These are phyloP conservation scores for Scortechinia acanthostroma DNA, from an alignment of 2,329 filamentous ascomycete genomes.

Conservation along the genomic window DNA sequence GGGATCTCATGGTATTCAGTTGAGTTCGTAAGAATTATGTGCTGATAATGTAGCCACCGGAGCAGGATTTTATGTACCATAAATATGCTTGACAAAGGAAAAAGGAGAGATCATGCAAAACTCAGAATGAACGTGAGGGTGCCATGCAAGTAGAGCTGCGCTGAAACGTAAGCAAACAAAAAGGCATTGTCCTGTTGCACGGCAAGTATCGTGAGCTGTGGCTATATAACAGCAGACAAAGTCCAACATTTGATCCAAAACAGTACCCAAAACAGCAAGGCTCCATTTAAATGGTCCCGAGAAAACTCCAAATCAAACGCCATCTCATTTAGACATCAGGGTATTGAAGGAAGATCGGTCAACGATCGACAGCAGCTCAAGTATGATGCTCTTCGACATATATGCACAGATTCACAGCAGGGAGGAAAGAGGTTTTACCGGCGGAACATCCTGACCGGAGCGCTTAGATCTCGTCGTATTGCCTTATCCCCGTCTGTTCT, in stretches of 20 bases:
- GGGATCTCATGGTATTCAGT: not conserved
- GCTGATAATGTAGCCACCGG: not conserved
- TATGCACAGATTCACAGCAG: too few species aligned
- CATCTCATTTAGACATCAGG: not conserved
- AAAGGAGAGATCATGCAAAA: too few species aligned
- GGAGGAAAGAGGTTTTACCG: constrained; percentile 6
- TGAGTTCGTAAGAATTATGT: not conserved
- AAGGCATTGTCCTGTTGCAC: too few species aligned
- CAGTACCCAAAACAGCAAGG: not conserved
- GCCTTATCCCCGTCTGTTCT: constrained; percentile 15
- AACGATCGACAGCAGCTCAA: too few species aligned
- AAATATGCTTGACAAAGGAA: too few species aligned
- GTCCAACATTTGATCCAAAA: not conserved
- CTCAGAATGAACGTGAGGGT: too few species aligned
- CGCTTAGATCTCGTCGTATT: constrained; percentile 23
- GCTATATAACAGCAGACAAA: too few species aligned
- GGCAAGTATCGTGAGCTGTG: too few species aligned
- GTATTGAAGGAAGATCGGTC: not conserved
- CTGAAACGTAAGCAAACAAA: too few species aligned
- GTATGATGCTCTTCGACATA: too few species aligned
- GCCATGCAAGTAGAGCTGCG: too few species aligned
- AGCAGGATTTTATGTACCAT: too few species aligned
- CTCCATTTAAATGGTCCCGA: not conserved
- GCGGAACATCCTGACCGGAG: constrained; percentile 21
- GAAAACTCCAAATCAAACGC: not conserved